A percentile compares a stretch with the other conserved stretches of the same genome.
Conservation (phyloP, 352 stramenopile genomes). For the Pythium sp. region DNA sequence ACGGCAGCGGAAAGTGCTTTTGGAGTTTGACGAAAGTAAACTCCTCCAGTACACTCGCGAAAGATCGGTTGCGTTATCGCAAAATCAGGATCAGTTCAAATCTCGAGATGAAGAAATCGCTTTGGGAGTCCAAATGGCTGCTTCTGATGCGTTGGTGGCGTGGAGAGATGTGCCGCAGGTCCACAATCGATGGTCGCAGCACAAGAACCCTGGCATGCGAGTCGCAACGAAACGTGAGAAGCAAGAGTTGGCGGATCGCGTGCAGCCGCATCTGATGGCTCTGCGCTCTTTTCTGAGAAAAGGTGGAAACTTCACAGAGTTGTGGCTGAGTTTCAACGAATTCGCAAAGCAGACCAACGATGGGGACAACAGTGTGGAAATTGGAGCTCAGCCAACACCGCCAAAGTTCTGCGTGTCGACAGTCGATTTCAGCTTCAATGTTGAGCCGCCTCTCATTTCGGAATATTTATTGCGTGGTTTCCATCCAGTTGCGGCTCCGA, state of each 20-base stretch:
- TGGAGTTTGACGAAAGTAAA: slow-evolving; percentile 40
- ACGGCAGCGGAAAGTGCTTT: slow-evolving; percentile 34
- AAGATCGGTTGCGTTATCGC: slow-evolving; percentile 18
- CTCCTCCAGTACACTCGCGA: slow-evolving; percentile 25
- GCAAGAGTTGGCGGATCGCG: slow-evolving; percentile 28
- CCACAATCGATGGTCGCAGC: slow-evolving; percentile 25
- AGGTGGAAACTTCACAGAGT: neutral
- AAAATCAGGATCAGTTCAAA: slow-evolving; percentile 1
- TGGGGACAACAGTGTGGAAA: slow-evolving; percentile 9
- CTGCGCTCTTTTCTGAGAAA: slow-evolving; percentile 25
- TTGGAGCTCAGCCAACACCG: neutral
- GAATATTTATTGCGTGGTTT: slow-evolving; percentile 76
- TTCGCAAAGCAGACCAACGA: slow-evolving; percentile 18
- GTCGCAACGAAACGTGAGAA: slow-evolving; percentile 33
- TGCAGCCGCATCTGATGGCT: slow-evolving; percentile 41
- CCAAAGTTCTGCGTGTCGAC: slow-evolving; percentile 54
- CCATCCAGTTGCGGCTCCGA: slow-evolving; percentile 56
- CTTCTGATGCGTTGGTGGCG: slow-evolving; percentile 41
- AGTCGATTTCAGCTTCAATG: slow-evolving; percentile 46
- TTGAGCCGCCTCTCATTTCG: slow-evolving; percentile 55
- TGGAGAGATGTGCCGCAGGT: slow-evolving; percentile 38
- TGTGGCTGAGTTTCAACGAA: slow-evolving; percentile 47
- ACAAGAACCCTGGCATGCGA: slow-evolving; percentile 17
- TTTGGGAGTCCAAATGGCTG: slow-evolving; percentile 46
- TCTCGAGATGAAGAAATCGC: slow-evolving; percentile 40